These are phyloP conservation scores for Tricholoma bakamatsutake DNA, from an alignment of 768 basidiomycete species.

Conservation along the genomic window DNA sequence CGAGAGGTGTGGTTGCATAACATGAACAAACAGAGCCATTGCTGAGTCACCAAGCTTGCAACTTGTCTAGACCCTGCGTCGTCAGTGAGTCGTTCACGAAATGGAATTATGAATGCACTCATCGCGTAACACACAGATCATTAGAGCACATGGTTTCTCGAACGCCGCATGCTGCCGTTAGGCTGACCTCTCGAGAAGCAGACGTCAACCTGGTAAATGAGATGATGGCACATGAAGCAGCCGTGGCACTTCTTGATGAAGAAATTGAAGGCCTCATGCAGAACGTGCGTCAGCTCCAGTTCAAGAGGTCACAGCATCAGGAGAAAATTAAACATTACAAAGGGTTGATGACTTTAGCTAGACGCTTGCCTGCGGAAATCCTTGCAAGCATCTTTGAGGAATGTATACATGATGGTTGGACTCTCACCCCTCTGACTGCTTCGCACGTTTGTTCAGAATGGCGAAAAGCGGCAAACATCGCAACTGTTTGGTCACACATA, in stretches of 20 bases:
- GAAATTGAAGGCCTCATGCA: constrained; percentile 37
- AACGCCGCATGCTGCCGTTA: not conserved
- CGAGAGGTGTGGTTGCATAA: not conserved
- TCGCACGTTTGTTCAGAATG: constrained; percentile 58
- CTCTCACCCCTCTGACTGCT: constrained; percentile 45
- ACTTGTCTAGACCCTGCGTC: not conserved
- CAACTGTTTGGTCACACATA: constrained; percentile 54
- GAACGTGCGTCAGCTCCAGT: constrained; percentile 35
- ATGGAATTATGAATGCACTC: not conserved
- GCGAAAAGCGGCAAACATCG: constrained; percentile 45
- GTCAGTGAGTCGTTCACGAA: not conserved
- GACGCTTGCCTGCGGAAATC: constrained; percentile 49
- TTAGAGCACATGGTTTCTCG: not conserved
- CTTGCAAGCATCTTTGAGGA: constrained; percentile 49
- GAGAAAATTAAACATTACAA: constrained; percentile 37
- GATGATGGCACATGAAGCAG: constrained; percentile 33
- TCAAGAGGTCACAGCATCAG: constrained; percentile 35
- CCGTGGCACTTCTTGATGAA: constrained; percentile 34
- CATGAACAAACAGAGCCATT: not conserved
- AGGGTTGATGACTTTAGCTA: constrained; percentile 48
- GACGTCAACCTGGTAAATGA: constrained; percentile 6
- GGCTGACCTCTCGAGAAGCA: not conserved
- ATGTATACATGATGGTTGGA: constrained; percentile 46
- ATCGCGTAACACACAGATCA: not conserved
- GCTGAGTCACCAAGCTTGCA: not conserved